These are phyloP conservation scores for Prototheca wickerhamii DNA, from an alignment of 163 green algal species.

Conservation along the genomic window DNA sequence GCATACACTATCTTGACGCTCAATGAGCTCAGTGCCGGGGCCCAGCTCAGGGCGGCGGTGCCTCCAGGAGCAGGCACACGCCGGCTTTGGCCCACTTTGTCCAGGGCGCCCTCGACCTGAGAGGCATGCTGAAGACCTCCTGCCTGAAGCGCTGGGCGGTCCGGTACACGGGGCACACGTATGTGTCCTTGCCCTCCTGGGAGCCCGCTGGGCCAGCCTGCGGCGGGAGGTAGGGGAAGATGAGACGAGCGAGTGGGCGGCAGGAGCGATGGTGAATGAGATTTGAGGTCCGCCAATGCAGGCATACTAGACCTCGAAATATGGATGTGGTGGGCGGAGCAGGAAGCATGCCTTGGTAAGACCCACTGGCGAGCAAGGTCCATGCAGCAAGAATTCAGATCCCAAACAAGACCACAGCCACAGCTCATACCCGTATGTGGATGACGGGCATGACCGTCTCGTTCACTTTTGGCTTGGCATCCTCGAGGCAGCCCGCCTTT, in stretches of 20 bases:
- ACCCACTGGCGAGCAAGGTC: too few species aligned
- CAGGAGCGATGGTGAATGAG: too few species aligned
- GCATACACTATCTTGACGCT: too few species aligned
- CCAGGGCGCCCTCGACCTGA: slow-evolving; percentile 33
- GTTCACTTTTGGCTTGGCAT: slow-evolving; percentile 86
- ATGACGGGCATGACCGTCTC: slow-evolving; percentile 76
- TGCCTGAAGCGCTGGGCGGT: slow-evolving; percentile 82
- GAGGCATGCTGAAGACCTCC: slow-evolving; percentile 86
- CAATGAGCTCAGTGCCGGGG: too few species aligned
- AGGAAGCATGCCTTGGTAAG: too few species aligned
- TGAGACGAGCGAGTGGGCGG: too few species aligned
- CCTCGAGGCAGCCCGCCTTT: slow-evolving; percentile 70
- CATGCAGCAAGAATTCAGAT: neutral
- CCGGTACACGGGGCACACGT: slow-evolving; percentile 89
- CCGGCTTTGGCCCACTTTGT: slow-evolving; percentile 15
- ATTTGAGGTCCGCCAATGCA: too few species aligned
- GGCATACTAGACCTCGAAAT: too few species aligned
- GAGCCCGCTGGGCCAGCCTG: slow-evolving; percentile 51
- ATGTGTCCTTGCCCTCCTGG: slow-evolving; percentile 69
- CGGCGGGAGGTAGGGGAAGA: neutral
- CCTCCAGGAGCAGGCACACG: slow-evolving; percentile 11
- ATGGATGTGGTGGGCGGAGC: too few species aligned
- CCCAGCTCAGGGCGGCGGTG: neutral
- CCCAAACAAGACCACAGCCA: slow-evolving; percentile 60
- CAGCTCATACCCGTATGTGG: slow-evolving; percentile 64